Base-by-base conservation (phyloP, 805 yeast genomes). In the Huiozyma naganishii region DNA sequence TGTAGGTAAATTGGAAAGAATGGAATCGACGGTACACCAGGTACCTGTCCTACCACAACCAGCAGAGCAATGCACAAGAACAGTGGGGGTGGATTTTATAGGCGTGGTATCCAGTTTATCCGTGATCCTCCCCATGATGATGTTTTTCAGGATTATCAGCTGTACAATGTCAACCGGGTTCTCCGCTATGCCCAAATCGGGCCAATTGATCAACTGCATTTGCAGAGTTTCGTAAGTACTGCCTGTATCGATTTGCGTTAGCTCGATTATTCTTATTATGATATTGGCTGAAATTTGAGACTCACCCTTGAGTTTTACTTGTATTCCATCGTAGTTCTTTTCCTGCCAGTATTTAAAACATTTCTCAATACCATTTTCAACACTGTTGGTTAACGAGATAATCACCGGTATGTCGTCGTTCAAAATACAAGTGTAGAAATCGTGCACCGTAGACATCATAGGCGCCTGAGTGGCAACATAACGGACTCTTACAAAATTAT, bases 41-140 rank as follows among this genome's bases (percentile, higher is more conserved):
- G 95, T 84, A 2, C 98, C 98, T 0, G 97, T 87, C 45, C 98
- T 70, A 13, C 98, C 98, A 57, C 95, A 88, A 0, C 98, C 98
- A 1, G 97, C 97, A 6, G 95, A 86, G 58, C 98, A 90, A 63
- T 90, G 97, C 27, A 83, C 84, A 39, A 87, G 58, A 6, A 79
- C 71, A 23, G 86, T 83, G 0, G 72, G 63, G 1, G 66, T 58
- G n/a, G 58, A 66, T 50, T 38, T 52, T 6, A 52, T 45, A 7
- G 6, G 8, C 3, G 8, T 10, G 37, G 37, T 35, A n/a, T 30
- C 13, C 38, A 32, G 29, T 4, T 11, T 43, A 6, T 50, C 41
- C 12, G 37, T 41, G 7, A 45, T 42, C n/a, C 49, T 46, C 32
- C 61, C 50, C 38, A 71, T 61, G 12, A 77, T 57, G 9, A 68